Base-by-base conservation (phyloP, 2,329 filamentous ascomycete species). In the Colletotrichum sublineola region DNA sequence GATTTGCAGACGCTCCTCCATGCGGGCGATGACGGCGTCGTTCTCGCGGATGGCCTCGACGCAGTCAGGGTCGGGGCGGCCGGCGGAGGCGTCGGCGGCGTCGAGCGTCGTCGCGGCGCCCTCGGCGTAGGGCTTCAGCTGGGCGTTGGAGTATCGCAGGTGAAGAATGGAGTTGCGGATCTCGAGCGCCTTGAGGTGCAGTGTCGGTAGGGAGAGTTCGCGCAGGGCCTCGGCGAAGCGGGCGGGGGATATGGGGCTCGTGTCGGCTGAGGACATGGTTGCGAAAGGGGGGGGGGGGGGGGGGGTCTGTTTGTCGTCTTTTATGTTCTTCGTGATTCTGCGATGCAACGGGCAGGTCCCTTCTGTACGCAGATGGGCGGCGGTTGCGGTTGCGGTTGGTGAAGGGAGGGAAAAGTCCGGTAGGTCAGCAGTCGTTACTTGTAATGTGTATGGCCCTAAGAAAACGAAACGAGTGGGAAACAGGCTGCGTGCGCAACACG, bases 181-280 rank as follows among this genome's bases (percentile, higher is more conserved):
- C 81, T 95, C 93, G 78, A 92, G 88, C 71, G 92, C 89, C 82
- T 95, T 95, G 81, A 92, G 86, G 82, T 93, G 91, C 8, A 95
- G 90, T 69, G 87, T 87, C 74, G 88, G 86, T 75, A 91, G 80
- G 52, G 92, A 89, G 68, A 95, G 90, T 73, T 91, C 88, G 75
- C 87, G 84, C 75, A 95, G 86, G 33, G 93, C 93, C 73, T 86
- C 84, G 78, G 91, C 89, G 84, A 94, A 94, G 79, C 88, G 88
- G 24, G 84, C 80, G 36, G 90, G 84, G 57, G 87, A 82, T 78
- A 94, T 94, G 71, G 92, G 91, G 14, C 80, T 78, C 8, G 90
- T 80, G 77, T 89, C 87, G 68, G 89, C 85, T n/a, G 91, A 91
- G 90, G 91, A 91, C 90, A 93, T 92, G 74, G 58, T 78, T 71